Evolutionary conservation across 441 rosid genomes (phyloP), one percentile per base, ranked within the genome.

Genomic region (Pelargonium cotyledonis): DNA sequence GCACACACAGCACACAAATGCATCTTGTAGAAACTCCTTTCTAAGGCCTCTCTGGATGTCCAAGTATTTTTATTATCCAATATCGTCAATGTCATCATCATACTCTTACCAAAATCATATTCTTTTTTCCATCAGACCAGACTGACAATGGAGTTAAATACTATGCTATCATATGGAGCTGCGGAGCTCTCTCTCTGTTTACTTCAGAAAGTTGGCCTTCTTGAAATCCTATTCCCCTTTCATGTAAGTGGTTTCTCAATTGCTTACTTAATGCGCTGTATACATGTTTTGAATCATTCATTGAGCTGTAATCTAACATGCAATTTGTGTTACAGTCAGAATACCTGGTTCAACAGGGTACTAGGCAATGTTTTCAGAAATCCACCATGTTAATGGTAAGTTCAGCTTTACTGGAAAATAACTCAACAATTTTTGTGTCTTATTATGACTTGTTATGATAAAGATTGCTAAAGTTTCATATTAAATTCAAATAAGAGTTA

Each of bases 161-260:
- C 90, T 83, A 89, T 95, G 97, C 79, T 92, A 64, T 84, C 92
- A 4, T 95, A 92, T 82, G 98, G 99, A 81, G 95, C 98, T 81
- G 95, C 98, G 67, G 83, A 74, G 69, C 81, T 88, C 64, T 87
- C 99, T 65, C 81, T 95, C 70, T 72, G 71, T 71, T 85, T 95
- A 85, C 97, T 95, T 66, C 85, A 66, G 82, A 90, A 85, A 83
- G 87, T 84, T 83, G 82, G 85, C 74, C 86, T 95, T 66, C 89
- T 95, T 71, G 83, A 86, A 69, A 60, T 84, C 60, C 79, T 95
- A 55, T 85, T 95, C 73, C 98, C 99, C 18, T 84, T 89, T 77
- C 98, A 95, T 77, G 99, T 92, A 70, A 40, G 78, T 71, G 65
- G 29, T 69, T 70, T 74, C 44, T 75, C 69, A 35, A 38, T 65